Percentiles rank a stretch among this genome's conserved stretches.
Conservation (phyloP, 345 rosid species). For the Ceriops zippeliana region DNA sequence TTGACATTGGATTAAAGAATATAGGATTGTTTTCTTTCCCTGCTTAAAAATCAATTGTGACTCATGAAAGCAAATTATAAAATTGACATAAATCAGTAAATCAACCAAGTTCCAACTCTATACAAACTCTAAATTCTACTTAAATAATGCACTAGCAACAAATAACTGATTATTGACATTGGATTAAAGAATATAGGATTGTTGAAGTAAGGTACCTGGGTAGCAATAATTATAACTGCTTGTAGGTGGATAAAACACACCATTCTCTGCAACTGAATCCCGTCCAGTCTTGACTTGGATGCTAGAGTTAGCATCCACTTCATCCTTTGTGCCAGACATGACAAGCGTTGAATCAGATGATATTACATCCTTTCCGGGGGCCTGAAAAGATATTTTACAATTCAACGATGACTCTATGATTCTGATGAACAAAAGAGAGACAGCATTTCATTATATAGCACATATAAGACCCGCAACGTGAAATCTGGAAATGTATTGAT, state of each 20-base stretch:
- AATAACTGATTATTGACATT: background rate
- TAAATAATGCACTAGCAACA: background rate
- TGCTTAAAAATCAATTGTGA: background rate
- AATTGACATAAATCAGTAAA: too few relatives aligned
- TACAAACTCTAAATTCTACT: background rate
- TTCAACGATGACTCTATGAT: too few relatives aligned
- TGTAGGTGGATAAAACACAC: constrained; percentile 26
- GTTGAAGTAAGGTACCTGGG: constrained; percentile 42
- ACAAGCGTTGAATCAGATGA: constrained; percentile 28
- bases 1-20: too few relatives aligned
- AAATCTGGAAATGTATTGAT: background rate
- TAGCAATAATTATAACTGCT: constrained; percentile 39
- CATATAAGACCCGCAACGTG: background rate
- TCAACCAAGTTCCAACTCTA: background rate
- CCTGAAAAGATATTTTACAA: constrained; percentile 21
- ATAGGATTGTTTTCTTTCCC: too few relatives aligned
- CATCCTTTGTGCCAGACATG: constrained; percentile 24
- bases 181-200: background rate
- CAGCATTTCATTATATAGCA: background rate
- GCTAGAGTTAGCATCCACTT: constrained; percentile 19
- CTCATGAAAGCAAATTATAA: too few relatives aligned
- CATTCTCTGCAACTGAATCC: constrained; percentile 28
- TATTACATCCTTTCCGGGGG: constrained; percentile 27
- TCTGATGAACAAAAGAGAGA: too few relatives aligned
- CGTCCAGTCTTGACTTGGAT: constrained; percentile 25